phyloP scores from a whole-genome alignment of 177 flowering plant species.

The Vitis hybrid region DNA sequence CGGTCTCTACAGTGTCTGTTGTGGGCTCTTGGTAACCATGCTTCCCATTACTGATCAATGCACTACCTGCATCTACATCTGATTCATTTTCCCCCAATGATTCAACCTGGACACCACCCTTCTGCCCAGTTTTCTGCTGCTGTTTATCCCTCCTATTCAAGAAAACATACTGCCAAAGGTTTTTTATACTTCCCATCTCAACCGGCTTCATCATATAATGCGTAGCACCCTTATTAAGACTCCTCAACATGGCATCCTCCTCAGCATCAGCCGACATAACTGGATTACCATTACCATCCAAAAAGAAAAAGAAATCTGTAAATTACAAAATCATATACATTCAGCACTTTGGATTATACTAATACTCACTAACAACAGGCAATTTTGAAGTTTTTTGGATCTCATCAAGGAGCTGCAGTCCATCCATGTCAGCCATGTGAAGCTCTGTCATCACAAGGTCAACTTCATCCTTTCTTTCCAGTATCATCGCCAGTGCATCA shows the following conservation, averaged over 20 bases:
- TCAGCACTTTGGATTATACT: neutral
- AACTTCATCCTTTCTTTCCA: neutral
- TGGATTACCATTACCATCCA: neutral
- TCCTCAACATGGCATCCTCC: neutral
- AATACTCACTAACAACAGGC: conserved; percentile 8
- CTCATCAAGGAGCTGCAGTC: neutral
- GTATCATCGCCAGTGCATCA: neutral
- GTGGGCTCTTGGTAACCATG: neutral
- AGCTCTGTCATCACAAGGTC: conserved; percentile 3
- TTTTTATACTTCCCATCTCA: neutral
- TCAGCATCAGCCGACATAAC: conserved; percentile 1
- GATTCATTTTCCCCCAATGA: neutral
- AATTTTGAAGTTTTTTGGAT: neutral
- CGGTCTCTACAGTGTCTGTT: neutral
- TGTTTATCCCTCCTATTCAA: neutral
- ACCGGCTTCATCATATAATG: conserved; percentile 1
- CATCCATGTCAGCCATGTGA: neutral
- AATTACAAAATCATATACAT: neutral
- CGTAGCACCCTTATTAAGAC: neutral
- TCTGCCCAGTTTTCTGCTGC: neutral
- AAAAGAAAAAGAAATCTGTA: neutral
- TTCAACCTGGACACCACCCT: neutral
- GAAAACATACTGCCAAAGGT: conserved; percentile 4
- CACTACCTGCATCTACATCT: conserved; percentile 1
- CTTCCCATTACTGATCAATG: neutral